Conservation (phyloP, 1,284 basidiomycete genomes). For the Volvariella surrecta region DNA sequence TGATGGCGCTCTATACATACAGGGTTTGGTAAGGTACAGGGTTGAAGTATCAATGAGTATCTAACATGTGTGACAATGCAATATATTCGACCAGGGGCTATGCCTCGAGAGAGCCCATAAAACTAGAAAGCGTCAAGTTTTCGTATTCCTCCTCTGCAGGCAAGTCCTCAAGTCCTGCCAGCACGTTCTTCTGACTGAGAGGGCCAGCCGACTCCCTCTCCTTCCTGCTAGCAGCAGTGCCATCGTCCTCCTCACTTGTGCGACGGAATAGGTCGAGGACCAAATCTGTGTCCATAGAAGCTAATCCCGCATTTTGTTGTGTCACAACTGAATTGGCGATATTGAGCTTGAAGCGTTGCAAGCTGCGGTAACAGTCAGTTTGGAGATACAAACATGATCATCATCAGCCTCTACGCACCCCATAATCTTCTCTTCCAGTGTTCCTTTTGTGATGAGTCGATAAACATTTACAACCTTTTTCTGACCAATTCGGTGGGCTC, state of each 20-base stretch:
- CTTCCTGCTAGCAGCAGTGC: slow-evolving; percentile 46
- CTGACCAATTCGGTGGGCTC: slow-evolving; percentile 96
- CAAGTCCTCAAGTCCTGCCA: slow-evolving; percentile 83
- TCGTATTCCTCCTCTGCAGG: slow-evolving; percentile 89
- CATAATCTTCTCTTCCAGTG: slow-evolving; percentile 99
- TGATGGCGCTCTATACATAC: too few species aligned
- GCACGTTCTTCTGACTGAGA: slow-evolving; percentile 66
- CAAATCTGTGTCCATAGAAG: slow-evolving; percentile 95
- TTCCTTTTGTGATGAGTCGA: slow-evolving; percentile 93
- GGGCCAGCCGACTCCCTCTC: slow-evolving; percentile 44
- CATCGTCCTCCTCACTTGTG: slow-evolving; percentile 70
- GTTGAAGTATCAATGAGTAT: slow-evolving; percentile 5
- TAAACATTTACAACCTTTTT: slow-evolving; percentile 99
- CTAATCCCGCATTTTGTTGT: slow-evolving; percentile 91
- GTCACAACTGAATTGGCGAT: slow-evolving; percentile 96
- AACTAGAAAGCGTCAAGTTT: slow-evolving; percentile 75
- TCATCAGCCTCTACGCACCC: slow-evolving; percentile 52
- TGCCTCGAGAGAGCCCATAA: slow-evolving; percentile 68
- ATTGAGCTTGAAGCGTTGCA: slow-evolving; percentile 98
- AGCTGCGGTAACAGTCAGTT: slow-evolving; percentile 30
- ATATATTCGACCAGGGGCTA: slow-evolving; percentile 12
- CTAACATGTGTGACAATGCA: slow-evolving; percentile 11
- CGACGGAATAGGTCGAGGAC: slow-evolving; percentile 92
- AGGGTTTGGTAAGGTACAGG: too few species aligned
- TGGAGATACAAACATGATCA: slow-evolving; percentile 4